Evolutionary conservation across 805 yeast genomes (phyloP).

Genomic region (Candida koratica): DNA sequence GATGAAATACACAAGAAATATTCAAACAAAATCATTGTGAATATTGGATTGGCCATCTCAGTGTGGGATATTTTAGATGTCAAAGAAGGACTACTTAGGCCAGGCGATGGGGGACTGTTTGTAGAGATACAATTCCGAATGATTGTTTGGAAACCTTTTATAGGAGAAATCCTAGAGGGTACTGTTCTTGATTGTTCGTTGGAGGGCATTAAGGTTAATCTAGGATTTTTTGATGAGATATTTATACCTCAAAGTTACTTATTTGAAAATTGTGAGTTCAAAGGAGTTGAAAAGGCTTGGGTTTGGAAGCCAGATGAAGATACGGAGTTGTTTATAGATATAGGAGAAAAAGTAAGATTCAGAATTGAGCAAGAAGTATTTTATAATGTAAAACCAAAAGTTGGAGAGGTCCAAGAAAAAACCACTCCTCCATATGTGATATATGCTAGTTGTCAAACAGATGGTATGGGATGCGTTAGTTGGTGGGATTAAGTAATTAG

Average conservation of each 20-base stretch:
- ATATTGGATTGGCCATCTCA: conserved; percentile 78
- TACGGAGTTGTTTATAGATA: conserved; percentile 75
- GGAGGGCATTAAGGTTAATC: conserved; percentile 79
- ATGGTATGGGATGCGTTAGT: conserved; percentile 92
- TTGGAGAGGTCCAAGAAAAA: conserved; percentile 36
- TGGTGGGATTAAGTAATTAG: conserved; percentile 77
- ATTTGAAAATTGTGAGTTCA: conserved; percentile 70
- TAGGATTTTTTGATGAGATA: conserved; percentile 89
- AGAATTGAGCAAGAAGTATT: conserved; percentile 88
- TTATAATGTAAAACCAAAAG: conserved; percentile 75
- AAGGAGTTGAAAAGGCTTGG: conserved; percentile 87
- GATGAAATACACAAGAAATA: conserved; percentile 82
- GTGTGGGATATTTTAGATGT: conserved; percentile 80
- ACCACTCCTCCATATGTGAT: conserved; percentile 78
- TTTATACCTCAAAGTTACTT: conserved; percentile 80
- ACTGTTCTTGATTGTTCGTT: conserved; percentile 86
- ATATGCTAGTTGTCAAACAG: conserved; percentile 87
- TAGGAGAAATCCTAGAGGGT: conserved; percentile 89
- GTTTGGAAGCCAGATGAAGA: conserved; percentile 79
- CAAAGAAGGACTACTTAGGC: conserved; percentile 84
- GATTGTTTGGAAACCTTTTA: conserved; percentile 86
- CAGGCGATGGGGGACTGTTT: conserved; percentile 91
- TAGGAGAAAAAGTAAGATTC: conserved; percentile 87
- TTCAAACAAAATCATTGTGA: conserved; percentile 79
- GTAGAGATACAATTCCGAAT: conserved; percentile 71